Conservation (phyloP, 2,329 filamentous ascomycete species). For the Sporothrix dimorphospora region DNA sequence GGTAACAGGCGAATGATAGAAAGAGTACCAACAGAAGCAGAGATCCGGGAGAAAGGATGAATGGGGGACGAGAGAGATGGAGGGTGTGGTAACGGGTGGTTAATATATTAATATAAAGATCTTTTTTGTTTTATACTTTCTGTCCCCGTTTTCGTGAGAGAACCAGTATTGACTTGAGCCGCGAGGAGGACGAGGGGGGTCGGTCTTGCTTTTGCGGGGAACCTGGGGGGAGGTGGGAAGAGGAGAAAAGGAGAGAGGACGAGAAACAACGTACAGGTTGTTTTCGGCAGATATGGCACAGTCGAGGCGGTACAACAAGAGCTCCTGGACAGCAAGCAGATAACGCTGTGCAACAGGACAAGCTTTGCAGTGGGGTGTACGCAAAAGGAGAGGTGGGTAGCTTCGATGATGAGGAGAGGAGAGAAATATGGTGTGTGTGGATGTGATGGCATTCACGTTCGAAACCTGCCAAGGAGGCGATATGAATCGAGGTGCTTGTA, state of each 20-base stretch:
- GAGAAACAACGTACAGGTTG: slow-evolving; percentile 9
- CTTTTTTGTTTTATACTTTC: not conserved
- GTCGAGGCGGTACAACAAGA: not conserved
- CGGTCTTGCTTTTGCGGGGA: not conserved
- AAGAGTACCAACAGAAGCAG: not conserved
- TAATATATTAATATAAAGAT: slow-evolving; percentile 8
- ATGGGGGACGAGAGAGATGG: not conserved
- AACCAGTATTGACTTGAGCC: not conserved
- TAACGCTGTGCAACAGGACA: not conserved
- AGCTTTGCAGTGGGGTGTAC: not conserved
- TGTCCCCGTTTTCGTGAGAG: not conserved
- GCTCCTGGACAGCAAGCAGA: not conserved
- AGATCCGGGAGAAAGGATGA: slow-evolving; percentile 6
- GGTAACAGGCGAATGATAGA: not conserved
- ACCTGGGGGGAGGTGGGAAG: not conserved
- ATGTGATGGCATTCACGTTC: not conserved
- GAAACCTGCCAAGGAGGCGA: not conserved
- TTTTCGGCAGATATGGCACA: not conserved
- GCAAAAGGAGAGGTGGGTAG: not conserved
- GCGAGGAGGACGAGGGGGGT: not conserved
- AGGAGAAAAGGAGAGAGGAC: not conserved
- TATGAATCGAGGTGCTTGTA: not conserved
- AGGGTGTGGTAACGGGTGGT: not conserved
- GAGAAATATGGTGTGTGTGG: not conserved
- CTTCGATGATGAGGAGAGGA: not conserved